Conservation (phyloP, 768 basidiomycete genomes). For the Cubamyces sp. region DNA sequence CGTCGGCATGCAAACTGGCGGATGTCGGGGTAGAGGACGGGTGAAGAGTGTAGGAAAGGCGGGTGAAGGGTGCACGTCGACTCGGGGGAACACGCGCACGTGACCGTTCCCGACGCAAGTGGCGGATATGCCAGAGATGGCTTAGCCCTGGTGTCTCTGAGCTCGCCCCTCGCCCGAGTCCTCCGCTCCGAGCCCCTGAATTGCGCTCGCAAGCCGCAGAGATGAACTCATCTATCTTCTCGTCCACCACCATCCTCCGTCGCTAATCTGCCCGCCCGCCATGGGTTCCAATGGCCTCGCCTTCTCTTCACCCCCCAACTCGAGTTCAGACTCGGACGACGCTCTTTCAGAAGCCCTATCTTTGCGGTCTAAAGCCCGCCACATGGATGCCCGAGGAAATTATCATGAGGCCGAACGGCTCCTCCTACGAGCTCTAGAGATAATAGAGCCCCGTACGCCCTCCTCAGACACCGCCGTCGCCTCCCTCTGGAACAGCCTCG, state of each 20-base stretch:
- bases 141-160: neutral
- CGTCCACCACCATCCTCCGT: neutral
- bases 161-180: neutral
- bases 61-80: neutral
- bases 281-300: conserved; percentile 10
- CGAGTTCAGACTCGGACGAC: conserved; percentile 2
- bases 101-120: conserved; percentile 14
- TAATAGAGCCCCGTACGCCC: conserved; percentile 34
- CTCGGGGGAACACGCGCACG: conserved; percentile 12
- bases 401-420: conserved; percentile 36
- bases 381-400: conserved; percentile 30
- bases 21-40: neutral
- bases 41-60: neutral
- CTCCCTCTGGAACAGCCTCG: conserved; percentile 40
- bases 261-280: neutral
- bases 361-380: conserved; percentile 30
- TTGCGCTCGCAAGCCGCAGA: neutral
- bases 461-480: conserved; percentile 28
- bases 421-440: conserved; percentile 38
- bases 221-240: conserved; percentile 3
- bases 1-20: no score
- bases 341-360: conserved; percentile 11
- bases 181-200: conserved; percentile 12
- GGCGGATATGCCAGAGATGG: conserved; percentile 12
- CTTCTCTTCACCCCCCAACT: neutral